A percentile compares a stretch with the other conserved stretches of the same genome.
These are phyloP conservation scores for Ophiostoma ips DNA, from an alignment of 2,329 filamentous ascomycete species.

Conservation along the genomic window DNA sequence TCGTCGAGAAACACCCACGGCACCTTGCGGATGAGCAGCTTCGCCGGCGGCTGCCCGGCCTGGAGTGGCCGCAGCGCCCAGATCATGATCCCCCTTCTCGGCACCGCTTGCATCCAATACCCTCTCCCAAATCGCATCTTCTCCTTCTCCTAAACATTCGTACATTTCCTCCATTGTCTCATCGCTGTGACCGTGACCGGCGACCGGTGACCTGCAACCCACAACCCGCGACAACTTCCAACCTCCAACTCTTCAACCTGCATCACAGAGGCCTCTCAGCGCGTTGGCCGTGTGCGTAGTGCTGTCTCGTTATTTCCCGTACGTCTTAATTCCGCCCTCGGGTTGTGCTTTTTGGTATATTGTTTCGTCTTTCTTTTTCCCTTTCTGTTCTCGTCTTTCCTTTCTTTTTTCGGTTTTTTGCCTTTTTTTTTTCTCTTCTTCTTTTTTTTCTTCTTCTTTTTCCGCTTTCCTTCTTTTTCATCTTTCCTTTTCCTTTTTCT, in stretches of 20 bases:
- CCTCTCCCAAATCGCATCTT: neutral
- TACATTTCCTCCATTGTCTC: neutral
- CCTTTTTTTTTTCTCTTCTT: constrained; percentile 1
- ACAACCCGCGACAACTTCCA: no score
- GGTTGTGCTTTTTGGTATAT: neutral
- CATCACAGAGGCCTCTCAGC: no score
- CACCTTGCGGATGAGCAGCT: constrained; percentile 10
- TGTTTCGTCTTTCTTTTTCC: neutral
- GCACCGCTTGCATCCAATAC: neutral
- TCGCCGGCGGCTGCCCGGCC: neutral
- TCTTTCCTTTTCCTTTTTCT: constrained; percentile 12
- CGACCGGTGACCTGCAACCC: no score
- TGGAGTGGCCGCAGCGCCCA: constrained; percentile 1
- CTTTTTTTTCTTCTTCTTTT: neutral
- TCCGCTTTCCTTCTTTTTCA: neutral
- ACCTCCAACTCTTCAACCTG: no score
- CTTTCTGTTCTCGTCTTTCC: neutral
- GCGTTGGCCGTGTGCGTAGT: no score
- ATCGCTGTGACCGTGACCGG: neutral
- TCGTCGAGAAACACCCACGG: constrained; percentile 13
- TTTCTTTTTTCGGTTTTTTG: neutral
- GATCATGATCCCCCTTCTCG: neutral
- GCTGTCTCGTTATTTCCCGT: neutral
- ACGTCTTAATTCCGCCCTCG: neutral
- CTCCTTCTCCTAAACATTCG: no score